Percentiles rank a stretch among this genome's conserved stretches.
These are phyloP conservation scores for Chaetomiaceae sp. DNA, from an alignment of 2,329 filamentous ascomycete species.

Conservation along the genomic window DNA sequence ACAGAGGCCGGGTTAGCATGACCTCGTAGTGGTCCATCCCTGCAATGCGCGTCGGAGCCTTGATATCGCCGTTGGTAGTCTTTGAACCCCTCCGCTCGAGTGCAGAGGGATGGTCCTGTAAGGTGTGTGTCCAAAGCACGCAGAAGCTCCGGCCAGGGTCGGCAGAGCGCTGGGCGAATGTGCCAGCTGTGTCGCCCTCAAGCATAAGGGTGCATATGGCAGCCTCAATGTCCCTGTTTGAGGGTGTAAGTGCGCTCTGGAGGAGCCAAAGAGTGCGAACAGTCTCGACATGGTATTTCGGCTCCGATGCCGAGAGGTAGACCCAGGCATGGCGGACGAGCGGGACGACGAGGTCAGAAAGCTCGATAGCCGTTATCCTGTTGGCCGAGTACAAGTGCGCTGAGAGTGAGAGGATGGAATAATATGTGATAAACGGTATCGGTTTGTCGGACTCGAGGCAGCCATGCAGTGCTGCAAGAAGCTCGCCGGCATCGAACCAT, in stretches of 20 bases:
- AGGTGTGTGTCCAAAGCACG: constrained; percentile 76
- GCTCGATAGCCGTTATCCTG: constrained; percentile 47
- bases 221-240: constrained; percentile 73
- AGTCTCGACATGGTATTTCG: constrained; percentile 92
- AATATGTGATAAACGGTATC: constrained; percentile 52
- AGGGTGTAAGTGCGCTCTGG: constrained; percentile 64
- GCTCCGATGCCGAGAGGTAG: constrained; percentile 73
- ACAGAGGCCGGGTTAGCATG: constrained; percentile 75
- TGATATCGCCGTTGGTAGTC: constrained; percentile 36
- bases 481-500: constrained; percentile 41
- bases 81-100: constrained; percentile 48
- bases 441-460: constrained; percentile 38
- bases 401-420: constrained; percentile 54
- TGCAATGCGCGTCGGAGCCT: constrained; percentile 40
- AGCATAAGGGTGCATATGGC: constrained; percentile 68
- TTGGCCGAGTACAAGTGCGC: constrained; percentile 52
- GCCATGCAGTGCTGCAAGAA: constrained; percentile 49
- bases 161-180: constrained; percentile 45
- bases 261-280: constrained; percentile 83
- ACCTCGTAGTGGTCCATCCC: constrained; percentile 62
- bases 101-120: constrained; percentile 52
- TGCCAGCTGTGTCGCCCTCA: constrained; percentile 44
- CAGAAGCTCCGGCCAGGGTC: constrained; percentile 67
- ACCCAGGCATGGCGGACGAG: constrained; percentile 73
- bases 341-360: constrained; percentile 60